Percentiles rank a stretch among this genome's conserved stretches.
phyloP scores from a whole-genome alignment of 495 filamentous ascomycete genomes.

The Barbatosphaeria neglecta region DNA sequence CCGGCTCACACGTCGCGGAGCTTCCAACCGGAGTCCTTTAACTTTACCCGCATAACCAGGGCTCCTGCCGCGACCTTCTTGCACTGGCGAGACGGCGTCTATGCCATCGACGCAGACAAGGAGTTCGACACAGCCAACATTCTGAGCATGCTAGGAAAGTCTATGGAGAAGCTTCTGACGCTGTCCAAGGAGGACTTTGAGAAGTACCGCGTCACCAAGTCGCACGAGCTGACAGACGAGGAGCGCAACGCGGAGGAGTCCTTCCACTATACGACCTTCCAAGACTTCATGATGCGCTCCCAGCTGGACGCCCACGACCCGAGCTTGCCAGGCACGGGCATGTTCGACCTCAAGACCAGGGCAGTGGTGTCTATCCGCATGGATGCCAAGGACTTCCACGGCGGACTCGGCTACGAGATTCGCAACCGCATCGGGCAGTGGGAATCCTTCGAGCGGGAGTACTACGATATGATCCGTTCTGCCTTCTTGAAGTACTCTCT shows the following conservation, averaged over 20 bases:
- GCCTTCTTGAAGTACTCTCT: constrained; percentile 96
- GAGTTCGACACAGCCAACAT: constrained; percentile 78
- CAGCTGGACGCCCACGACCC: constrained; percentile 89
- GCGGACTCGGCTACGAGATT: constrained; percentile 84
- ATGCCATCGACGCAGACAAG: constrained; percentile 98
- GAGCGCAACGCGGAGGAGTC: constrained; percentile 56
- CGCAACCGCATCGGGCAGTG: constrained; percentile 57
- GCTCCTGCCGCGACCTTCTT: constrained; percentile 73
- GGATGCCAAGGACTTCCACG: constrained; percentile 57
- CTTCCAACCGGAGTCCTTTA: constrained; percentile 46
- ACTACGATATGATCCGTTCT: constrained; percentile 88
- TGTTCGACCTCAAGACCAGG: constrained; percentile 95
- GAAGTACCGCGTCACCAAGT: constrained; percentile 58
- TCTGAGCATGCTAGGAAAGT: constrained; percentile 80
- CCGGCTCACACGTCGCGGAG: constrained; percentile 47
- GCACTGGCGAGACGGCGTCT: constrained; percentile 69
- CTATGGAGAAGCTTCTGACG: constrained; percentile 94
- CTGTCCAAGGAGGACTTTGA: constrained; percentile 70
- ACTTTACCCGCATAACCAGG: constrained; percentile 60
- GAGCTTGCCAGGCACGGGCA: constrained; percentile 77
- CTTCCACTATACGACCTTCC: constrained; percentile 77
- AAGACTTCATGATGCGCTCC: constrained; percentile 91
- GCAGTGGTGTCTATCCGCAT: constrained; percentile 86
- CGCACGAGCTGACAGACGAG: constrained; percentile 51
- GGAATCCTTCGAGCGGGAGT: constrained; percentile 91